Percentiles rank a stretch among this genome's conserved stretches.
Conservation (phyloP, 2,329 filamentous ascomycete genomes). For the Sclerotinia trifoliorum region DNA sequence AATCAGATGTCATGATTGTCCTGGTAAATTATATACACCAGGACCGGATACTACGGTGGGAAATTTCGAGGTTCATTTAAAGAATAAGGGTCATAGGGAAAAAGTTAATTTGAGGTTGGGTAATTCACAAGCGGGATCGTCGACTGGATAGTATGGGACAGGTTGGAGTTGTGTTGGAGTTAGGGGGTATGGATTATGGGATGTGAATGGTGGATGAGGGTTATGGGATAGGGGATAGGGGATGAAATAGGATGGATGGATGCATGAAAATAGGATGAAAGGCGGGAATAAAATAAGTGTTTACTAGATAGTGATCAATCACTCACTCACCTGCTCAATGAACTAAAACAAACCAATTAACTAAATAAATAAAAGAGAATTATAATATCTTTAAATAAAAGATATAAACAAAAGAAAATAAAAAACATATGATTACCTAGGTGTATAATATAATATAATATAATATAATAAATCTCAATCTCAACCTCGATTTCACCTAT, state of each 20-base stretch:
- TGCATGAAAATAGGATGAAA: not conserved
- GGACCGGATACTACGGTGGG: slow-evolving; percentile 80
- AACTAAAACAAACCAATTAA: no score
- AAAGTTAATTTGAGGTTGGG: slow-evolving; percentile 53
- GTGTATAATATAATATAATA: no score
- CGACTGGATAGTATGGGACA: not conserved
- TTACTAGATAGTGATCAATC: no score
- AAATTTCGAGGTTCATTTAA: slow-evolving; percentile 91
- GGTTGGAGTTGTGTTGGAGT: not conserved
- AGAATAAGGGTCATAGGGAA: slow-evolving; percentile 77
- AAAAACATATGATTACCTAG: no score
- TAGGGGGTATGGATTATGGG: no score
- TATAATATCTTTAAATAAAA: no score
- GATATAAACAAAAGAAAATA: no score
- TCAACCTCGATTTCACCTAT: no score
- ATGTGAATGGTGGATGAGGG: not conserved
- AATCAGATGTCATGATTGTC: slow-evolving; percentile 89
- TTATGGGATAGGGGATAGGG: no score
- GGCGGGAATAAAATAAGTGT: not conserved
- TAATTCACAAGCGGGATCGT: not conserved
- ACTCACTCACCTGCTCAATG: no score
- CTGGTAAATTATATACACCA: slow-evolving; percentile 89
- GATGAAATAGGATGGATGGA: not conserved
- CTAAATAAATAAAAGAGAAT: no score
- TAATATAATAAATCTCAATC: no score